phyloP scores from a whole-genome alignment of 139 green algal genomes.

The Desmodesmus armatus region DNA sequence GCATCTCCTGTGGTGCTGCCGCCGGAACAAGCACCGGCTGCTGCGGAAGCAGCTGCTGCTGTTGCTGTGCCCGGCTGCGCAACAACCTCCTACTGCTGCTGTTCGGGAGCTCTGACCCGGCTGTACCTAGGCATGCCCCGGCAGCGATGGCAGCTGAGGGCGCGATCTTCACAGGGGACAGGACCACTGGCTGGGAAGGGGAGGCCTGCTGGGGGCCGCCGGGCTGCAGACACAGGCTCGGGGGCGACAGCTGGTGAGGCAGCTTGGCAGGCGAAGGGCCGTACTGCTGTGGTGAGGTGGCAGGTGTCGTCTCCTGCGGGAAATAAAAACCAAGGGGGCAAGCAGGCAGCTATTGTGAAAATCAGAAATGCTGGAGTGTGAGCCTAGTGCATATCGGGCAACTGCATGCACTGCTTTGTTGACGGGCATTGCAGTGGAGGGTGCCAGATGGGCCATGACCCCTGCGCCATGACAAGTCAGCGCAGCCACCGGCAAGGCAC shows the following conservation, averaged over 20 bases:
- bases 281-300: neutral
- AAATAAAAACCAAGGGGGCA: neutral
- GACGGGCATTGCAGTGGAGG: neutral
- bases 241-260: neutral
- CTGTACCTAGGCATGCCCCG: neutral
- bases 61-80: neutral
- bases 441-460: neutral
- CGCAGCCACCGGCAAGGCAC: too few species aligned
- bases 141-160: neutral
- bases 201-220: slow-evolving; percentile 28
- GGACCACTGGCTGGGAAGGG: neutral
- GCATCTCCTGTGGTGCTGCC: neutral
- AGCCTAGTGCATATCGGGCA: too few species aligned
- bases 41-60: slow-evolving; percentile 2
- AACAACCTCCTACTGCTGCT: neutral
- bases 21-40: slow-evolving; percentile 14
- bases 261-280: slow-evolving; percentile 33
- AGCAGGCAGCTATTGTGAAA: neutral
- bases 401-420: too few species aligned
- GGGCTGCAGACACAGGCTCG: neutral
- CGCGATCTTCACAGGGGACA: neutral
- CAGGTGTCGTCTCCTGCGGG: neutral
- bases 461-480: too few species aligned
- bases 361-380: neutral
- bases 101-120: neutral